A percentile compares a stretch with the other conserved stretches of the same genome.
phyloP scores from a whole-genome alignment of 2,329 filamentous ascomycete species.

The Trichophyton simii region DNA sequence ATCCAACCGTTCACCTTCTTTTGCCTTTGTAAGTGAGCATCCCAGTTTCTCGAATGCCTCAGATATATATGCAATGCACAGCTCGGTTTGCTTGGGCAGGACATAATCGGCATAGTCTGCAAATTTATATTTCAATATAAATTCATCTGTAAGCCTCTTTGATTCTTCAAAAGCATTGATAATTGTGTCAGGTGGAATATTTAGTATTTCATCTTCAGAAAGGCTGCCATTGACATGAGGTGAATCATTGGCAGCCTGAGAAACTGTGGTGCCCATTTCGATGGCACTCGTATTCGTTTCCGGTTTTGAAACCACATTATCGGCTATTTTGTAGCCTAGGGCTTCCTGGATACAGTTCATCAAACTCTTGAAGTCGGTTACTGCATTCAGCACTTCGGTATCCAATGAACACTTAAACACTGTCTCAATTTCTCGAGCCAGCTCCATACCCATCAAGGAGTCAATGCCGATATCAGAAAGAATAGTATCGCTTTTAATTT shows the following conservation, averaged over 20 bases:
- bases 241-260: not conserved
- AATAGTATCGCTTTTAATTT: constrained; percentile 26
- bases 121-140: constrained; percentile 5
- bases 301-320: not conserved
- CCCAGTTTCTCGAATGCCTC: constrained; percentile 8
- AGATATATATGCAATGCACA: constrained; percentile 6
- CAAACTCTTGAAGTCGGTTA: constrained; percentile 5
- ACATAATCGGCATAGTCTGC: constrained; percentile 1
- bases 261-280: not conserved
- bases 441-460: constrained; percentile 38
- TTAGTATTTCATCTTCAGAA: not conserved
- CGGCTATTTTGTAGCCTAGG: not conserved
- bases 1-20: not conserved
- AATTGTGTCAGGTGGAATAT: not conserved
- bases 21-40: not conserved
- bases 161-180: constrained; percentile 5
- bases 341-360: constrained; percentile 5
- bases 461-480: constrained; percentile 40
- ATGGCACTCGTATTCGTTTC: not conserved
- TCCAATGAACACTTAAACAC: constrained; percentile 8
- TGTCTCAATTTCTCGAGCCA: constrained; percentile 9
- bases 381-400: constrained; percentile 4
- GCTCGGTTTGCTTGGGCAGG: constrained; percentile 5
- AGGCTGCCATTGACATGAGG: not conserved
- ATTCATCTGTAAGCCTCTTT: constrained; percentile 4